Evolutionary conservation across 2,329 filamentous ascomycete species (phyloP).

Genomic region (Cadophora gregata): DNA sequence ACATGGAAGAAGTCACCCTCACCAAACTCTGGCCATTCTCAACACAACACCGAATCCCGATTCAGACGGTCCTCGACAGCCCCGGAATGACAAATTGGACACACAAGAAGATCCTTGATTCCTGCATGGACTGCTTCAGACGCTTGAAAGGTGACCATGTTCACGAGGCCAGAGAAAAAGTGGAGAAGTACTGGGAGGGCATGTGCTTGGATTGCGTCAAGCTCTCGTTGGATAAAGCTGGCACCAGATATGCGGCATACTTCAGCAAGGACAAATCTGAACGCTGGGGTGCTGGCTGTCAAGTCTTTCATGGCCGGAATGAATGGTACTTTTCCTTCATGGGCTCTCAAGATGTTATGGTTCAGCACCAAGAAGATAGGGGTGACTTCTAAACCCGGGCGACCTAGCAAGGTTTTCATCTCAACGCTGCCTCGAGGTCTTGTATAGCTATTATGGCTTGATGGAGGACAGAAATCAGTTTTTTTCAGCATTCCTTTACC

Average conservation of each 20-base stretch:
- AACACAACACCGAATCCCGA: neutral
- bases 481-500: too few relatives aligned
- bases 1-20: neutral
- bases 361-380: neutral
- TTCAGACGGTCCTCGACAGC: neutral
- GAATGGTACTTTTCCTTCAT: slow-evolving; percentile 9
- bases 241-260: neutral
- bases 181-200: neutral
- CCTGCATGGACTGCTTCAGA: neutral
- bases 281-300: neutral
- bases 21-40: slow-evolving; percentile 3
- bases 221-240: neutral
- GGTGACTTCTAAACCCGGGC: too few relatives aligned
- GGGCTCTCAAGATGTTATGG: neutral
- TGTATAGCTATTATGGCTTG: too few relatives aligned
- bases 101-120: neutral
- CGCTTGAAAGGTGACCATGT: neutral
- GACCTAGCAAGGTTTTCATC: too few relatives aligned
- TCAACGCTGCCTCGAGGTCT: too few relatives aligned
- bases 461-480: too few relatives aligned
- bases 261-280: neutral
- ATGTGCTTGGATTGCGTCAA: slow-evolving; percentile 3
- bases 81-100: neutral
- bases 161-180: neutral
- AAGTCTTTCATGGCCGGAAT: neutral